Base-by-base conservation (phyloP, 352 stramenopile species). In the Hyaloperonospora brassicae region DNA sequence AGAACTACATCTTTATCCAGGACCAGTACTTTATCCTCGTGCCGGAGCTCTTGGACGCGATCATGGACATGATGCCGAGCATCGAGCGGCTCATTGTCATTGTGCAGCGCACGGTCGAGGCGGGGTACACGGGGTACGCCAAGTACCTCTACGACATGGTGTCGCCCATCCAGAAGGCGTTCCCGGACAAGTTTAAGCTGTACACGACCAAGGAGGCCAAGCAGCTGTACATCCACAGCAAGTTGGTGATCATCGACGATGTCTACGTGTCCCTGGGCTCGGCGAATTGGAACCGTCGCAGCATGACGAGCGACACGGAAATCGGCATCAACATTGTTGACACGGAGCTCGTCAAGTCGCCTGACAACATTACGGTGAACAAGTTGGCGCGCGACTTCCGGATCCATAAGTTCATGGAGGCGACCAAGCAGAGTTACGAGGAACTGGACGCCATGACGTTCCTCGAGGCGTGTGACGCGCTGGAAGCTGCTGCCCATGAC, bases 261-360 rank as follows among this genome's bases (percentile, higher is more conserved):
- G 76, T 87, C 44, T 84, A 87, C 42, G 64, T 83, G 38, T 84
- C 89, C 0, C 77, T 97, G 47, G 86, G 89, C 10, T 95, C 83
- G 35, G 75, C 84, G 48, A 97, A 97, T 68, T 96, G 94, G 65
- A 97, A 97, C 59, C 83, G 94, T 47, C 82, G 90, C 31, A 95
- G 79, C 48, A 84, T 89, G 59, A 85, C 75, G 38, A 79, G 62
- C 34, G 77, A 87, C 62, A 71, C 71, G 41, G 76, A 88, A 55
- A 79, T 88, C 35, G 73, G 61, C n/a, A 60, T 74, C 25, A 73
- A 70, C 47, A 59, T 87, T 21, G 59, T 87, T 14, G 74, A 84
- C 46, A 64, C 68, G 38, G 62, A 73, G 38, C 53, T 61, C 52
- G 55, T 61, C 38, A 49, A 62, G 54, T 66, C 62, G 23, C 62